phyloP scores from a whole-genome alignment of 2,329 filamentous ascomycete species.

The Epichloe sibirici region DNA sequence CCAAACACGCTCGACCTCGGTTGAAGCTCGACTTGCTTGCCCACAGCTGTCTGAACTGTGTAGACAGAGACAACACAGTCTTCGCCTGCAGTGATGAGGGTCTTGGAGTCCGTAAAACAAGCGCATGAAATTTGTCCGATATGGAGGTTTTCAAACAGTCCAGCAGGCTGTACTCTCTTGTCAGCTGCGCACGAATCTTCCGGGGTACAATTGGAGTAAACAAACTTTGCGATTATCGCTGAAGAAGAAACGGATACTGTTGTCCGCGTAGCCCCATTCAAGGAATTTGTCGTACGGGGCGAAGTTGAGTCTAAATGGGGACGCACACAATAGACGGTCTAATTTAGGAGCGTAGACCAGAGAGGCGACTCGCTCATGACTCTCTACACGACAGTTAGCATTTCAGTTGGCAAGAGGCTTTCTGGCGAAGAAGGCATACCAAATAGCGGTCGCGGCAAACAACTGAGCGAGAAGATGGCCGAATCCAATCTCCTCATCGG shows the following conservation, averaged over 20 bases:
- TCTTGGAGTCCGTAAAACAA: constrained; percentile 78
- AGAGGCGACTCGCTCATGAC: constrained; percentile 67
- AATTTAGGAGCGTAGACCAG: constrained; percentile 67
- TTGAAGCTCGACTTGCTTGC: constrained; percentile 65
- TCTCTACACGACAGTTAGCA: constrained; percentile 29
- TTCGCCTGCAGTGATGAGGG: constrained; percentile 79
- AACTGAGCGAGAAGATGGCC: constrained; percentile 61
- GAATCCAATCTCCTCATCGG: constrained; percentile 64
- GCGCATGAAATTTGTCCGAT: constrained; percentile 78
- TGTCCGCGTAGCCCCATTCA: constrained; percentile 93
- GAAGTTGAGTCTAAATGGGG: constrained; percentile 75
- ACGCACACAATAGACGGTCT: constrained; percentile 72
- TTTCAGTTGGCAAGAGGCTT: not conserved
- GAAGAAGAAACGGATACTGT: constrained; percentile 81
- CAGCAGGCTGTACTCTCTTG: constrained; percentile 41
- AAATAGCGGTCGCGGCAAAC: constrained; percentile 66
- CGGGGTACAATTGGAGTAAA: not conserved
- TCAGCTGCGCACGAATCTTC: constrained; percentile 14
- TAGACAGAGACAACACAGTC: constrained; percentile 88
- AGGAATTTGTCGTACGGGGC: constrained; percentile 87
- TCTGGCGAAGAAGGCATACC: constrained; percentile 27
- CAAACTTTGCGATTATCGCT: constrained; percentile 64
- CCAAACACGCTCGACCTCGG: constrained; percentile 77
- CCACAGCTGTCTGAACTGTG: constrained; percentile 49
- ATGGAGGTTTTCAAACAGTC: constrained; percentile 88